phyloP scores from a whole-genome alignment of 2,329 filamentous ascomycete genomes.

The Fusarium torulosum region DNA sequence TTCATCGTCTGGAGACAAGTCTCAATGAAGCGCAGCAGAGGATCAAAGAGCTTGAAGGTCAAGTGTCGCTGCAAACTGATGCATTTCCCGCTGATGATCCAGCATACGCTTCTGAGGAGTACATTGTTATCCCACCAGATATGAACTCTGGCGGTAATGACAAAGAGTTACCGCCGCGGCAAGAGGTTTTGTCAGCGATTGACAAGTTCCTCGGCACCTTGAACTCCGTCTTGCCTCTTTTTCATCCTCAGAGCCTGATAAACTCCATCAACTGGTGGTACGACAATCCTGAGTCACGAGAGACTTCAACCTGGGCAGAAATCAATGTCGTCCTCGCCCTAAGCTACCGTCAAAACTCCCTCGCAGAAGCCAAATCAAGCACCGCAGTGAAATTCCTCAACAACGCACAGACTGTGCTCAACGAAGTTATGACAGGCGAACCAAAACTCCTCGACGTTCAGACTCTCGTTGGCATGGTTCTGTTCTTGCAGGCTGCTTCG shows the following conservation, averaged over 20 bases:
- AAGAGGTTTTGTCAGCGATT: not conserved
- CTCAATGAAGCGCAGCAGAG: slow-evolving; percentile 2
- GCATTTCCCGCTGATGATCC: fast-evolving
- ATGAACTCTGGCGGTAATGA: fast-evolving
- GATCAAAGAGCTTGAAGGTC: not conserved
- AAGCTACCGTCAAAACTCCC: slow-evolving; percentile 6
- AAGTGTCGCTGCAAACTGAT: not conserved
- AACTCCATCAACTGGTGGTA: slow-evolving; percentile 13
- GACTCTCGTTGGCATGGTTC: slow-evolving; percentile 23
- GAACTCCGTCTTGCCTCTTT: slow-evolving; percentile 28
- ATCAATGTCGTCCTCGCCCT: slow-evolving; percentile 32
- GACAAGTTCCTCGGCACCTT: slow-evolving; percentile 11
- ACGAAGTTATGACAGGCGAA: slow-evolving; percentile 7
- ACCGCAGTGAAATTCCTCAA: slow-evolving; percentile 1
- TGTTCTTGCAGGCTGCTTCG: slow-evolving; percentile 13
- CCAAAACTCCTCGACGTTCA: slow-evolving; percentile 18
- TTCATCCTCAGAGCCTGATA: slow-evolving; percentile 4
- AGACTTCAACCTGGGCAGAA: slow-evolving; percentile 16
- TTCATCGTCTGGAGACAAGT: not conserved
- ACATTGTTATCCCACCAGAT: not conserved
- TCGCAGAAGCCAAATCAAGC: fast-evolving
- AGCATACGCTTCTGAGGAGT: too few relatives aligned
- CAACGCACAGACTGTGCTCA: slow-evolving; percentile 27
- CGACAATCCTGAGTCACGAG: not conserved
- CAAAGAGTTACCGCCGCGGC: not conserved